Conservation (phyloP, 129 eudicot genomes). For the Apium graveolens region DNA sequence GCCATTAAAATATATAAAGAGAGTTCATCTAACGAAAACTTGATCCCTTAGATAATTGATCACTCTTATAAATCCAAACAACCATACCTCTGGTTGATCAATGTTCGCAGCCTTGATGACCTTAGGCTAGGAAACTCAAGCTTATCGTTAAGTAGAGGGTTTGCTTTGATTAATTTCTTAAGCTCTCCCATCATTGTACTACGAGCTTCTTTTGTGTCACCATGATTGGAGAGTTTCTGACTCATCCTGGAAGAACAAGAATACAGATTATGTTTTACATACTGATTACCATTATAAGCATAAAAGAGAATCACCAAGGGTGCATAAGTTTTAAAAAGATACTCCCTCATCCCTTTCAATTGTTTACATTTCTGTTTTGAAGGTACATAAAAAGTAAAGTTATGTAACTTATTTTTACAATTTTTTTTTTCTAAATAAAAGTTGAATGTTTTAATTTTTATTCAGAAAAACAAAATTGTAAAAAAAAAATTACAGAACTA, state of each 20-base stretch:
- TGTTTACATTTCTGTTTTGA: too few relatives aligned
- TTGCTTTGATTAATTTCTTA: constrained; percentile 81
- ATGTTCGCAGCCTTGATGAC: constrained; percentile 78
- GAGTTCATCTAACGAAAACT: background rate
- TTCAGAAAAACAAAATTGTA: too few relatives aligned
- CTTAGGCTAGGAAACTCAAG: constrained; percentile 68
- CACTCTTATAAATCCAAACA: background rate
- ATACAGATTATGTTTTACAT: background rate
- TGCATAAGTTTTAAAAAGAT: too few relatives aligned
- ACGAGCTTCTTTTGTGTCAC: constrained; percentile 84
- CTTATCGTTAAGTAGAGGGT: constrained; percentile 86
- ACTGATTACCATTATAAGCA: background rate
- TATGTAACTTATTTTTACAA: too few relatives aligned
- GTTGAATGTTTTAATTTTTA: too few relatives aligned
- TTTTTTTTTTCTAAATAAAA: too few relatives aligned
- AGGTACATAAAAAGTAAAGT: too few relatives aligned
- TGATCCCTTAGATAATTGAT: too few relatives aligned
- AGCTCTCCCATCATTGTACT: constrained; percentile 75
- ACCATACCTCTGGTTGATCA: constrained; percentile 76
- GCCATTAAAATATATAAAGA: too few relatives aligned
- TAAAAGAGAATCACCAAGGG: background rate
- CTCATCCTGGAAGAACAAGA: constrained; percentile 47
- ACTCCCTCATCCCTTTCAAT: too few relatives aligned
- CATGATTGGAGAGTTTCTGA: constrained; percentile 80
- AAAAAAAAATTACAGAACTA: too few relatives aligned